Evolutionary conservation across 768 basidiomycete genomes (phyloP).

Genomic region (Rhodosporidiobolus odoratus): DNA sequence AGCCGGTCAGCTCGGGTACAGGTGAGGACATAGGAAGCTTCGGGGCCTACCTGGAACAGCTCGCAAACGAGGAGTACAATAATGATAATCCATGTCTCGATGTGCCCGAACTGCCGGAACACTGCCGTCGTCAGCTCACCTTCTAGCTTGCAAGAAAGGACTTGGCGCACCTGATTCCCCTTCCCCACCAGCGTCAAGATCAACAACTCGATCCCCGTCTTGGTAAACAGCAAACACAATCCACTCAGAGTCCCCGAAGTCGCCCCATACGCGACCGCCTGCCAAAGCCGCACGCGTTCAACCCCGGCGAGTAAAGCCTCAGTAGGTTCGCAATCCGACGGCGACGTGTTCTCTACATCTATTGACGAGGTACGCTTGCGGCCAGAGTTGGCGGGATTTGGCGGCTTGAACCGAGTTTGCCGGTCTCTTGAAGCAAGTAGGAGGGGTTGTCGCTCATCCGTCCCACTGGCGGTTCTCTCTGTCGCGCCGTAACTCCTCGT

Average conservation of each 20-base stretch:
- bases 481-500: too few relatives aligned
- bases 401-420: not conserved
- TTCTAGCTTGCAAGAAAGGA: not conserved
- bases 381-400: too few relatives aligned
- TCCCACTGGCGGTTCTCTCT: too few relatives aligned
- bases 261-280: conserved; percentile 80
- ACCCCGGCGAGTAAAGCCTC: not conserved
- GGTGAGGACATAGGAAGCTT: not conserved
- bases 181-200: conserved; percentile 64
- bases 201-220: conserved; percentile 83
- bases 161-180: conserved; percentile 55
- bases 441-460: not conserved
- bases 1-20: not conserved
- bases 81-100: conserved; percentile 64
- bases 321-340: not conserved
- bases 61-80: conserved; percentile 67
- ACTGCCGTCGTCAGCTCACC: not conserved
- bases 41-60: conserved; percentile 58
- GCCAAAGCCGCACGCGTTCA: conserved; percentile 55
- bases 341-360: not conserved
- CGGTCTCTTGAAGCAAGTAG: not conserved
- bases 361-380: not conserved
- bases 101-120: conserved; percentile 44
- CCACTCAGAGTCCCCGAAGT: conserved; percentile 82
- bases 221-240: conserved; percentile 87